Evolutionary conservation across 2,329 filamentous ascomycete genomes (phyloP), one percentile per base, ranked within the genome.

Genomic region (Fusarium sacchari): DNA sequence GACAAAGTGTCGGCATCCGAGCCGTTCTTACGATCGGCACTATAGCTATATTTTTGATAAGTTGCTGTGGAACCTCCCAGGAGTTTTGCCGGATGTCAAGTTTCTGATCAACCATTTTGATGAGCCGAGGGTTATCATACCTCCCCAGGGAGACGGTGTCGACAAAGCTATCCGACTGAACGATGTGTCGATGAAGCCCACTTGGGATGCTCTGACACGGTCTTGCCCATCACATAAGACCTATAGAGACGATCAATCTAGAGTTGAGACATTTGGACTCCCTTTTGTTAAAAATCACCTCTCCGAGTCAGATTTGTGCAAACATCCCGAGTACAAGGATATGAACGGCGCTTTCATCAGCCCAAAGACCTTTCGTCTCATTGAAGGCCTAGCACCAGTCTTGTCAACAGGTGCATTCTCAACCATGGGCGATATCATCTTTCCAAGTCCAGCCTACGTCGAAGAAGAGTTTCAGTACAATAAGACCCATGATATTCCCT

Each of bases 381-480:
- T 85, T 0, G 72, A 84, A 37, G 83, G 81, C 0, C 36, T 81
- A 2, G 81, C 87, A 1, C 88, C 88, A 0, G 77, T 89, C 0
- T 79, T 89, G 0, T 86, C 87, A 4, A 83, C 81, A 0, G 85
- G 84, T 4, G 75, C 82, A 0, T 81, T 80, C 0, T 86, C 85
- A 1, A 85, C 86, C 0, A 86, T 88, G 82, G 82, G 82, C 24
- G 87, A 89, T 46, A 84, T 91, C 1, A 66, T 89, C 8, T 84
- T 85, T 30, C 89, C 88, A 0, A 86, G 85, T 49, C 83, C 87
- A 0, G 84, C 84, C 3, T 89, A 89, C 67, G 73, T 83, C n/a
- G 80, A 84, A 65, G 22, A 78, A 5, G 79, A 83, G 46, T 84
- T 86, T 36, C 67, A 73, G 9, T 89, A 89, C 71, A 76, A 83